Conservation (phyloP, 2,329 filamentous ascomycete species). For the Lasiodiplodia hormozganensis region DNA sequence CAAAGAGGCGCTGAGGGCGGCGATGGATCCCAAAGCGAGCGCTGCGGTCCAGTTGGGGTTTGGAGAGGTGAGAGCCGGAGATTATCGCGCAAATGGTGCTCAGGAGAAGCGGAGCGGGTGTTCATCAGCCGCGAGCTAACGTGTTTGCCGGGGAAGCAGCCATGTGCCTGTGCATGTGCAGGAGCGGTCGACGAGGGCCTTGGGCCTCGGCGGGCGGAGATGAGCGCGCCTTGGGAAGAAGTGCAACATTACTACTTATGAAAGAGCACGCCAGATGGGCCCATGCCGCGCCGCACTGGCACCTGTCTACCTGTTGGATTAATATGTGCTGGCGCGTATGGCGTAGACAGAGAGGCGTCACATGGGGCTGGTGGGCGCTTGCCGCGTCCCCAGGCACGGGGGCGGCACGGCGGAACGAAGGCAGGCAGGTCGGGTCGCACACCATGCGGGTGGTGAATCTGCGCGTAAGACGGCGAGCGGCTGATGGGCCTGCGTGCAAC, state of each 20-base stretch:
- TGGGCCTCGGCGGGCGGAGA: slow-evolving; percentile 17
- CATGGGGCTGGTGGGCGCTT: slow-evolving; percentile 15
- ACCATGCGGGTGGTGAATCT: slow-evolving; percentile 6
- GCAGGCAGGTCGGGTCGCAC: slow-evolving; percentile 20
- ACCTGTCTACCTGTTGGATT: slow-evolving; percentile 17
- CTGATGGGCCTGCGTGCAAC: slow-evolving; percentile 22
- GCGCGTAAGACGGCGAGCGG: slow-evolving; percentile 27
- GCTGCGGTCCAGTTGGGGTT: slow-evolving; percentile 25
- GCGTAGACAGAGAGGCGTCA: slow-evolving; percentile 18
- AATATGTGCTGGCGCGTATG: slow-evolving; percentile 28
- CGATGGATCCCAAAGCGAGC: slow-evolving; percentile 4
- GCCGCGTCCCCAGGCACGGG: slow-evolving; percentile 7
- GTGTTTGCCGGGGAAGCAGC: not conserved
- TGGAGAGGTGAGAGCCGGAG: not conserved
- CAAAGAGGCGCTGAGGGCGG: slow-evolving; percentile 15
- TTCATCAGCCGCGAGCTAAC: not conserved
- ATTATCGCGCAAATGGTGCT: not conserved
- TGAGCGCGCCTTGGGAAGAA: slow-evolving; percentile 4
- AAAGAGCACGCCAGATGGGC: slow-evolving; percentile 17
- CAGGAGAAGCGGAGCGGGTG: not conserved
- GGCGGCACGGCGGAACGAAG: slow-evolving; percentile 19
- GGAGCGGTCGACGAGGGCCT: not conserved
- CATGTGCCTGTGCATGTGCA: not conserved
- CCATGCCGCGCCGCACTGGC: slow-evolving; percentile 11
- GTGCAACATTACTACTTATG: slow-evolving; percentile 6